Conservation (phyloP, 805 yeast genomes). For the Kodamaea neixiangensis region DNA sequence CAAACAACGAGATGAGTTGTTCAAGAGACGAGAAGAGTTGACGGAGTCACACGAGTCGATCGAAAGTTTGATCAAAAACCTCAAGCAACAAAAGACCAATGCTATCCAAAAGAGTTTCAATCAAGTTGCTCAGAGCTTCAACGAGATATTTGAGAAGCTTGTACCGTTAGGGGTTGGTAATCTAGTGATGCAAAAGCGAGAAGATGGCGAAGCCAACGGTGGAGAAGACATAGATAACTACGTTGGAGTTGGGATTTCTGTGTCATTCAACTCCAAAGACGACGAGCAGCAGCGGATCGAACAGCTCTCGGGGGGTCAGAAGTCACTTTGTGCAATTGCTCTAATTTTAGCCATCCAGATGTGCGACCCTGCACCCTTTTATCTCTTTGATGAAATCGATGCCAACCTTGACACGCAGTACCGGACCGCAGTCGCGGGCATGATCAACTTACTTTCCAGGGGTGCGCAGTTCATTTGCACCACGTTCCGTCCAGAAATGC, state of each 20-base stretch:
- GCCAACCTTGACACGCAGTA: constrained; percentile 94
- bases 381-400: constrained; percentile 93
- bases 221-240: constrained; percentile 53
- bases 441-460: constrained; percentile 63
- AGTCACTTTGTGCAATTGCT: constrained; percentile 94
- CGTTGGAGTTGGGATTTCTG: constrained; percentile 81
- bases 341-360: constrained; percentile 90
- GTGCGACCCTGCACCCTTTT: constrained; percentile 97
- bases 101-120: constrained; percentile 80
- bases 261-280: constrained; percentile 82
- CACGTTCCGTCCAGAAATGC: constrained; percentile 91
- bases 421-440: constrained; percentile 79
- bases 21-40: constrained; percentile 65
- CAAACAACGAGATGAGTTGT: constrained; percentile 68
- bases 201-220: constrained; percentile 17
- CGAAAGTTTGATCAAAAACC: constrained; percentile 63
- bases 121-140: constrained; percentile 72
- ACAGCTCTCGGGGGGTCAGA: constrained; percentile 96
- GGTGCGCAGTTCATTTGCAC: constrained; percentile 93
- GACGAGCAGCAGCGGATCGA: constrained; percentile 88
- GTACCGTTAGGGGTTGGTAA: constrained; percentile 85
- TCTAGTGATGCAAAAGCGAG: constrained; percentile 59
- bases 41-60: constrained; percentile 72
- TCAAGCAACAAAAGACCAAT: constrained; percentile 76
- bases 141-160: constrained; percentile 71